These are phyloP conservation scores for Talaromyces atroroseus DNA, from an alignment of 2,329 filamentous ascomycete species.

Conservation along the genomic window DNA sequence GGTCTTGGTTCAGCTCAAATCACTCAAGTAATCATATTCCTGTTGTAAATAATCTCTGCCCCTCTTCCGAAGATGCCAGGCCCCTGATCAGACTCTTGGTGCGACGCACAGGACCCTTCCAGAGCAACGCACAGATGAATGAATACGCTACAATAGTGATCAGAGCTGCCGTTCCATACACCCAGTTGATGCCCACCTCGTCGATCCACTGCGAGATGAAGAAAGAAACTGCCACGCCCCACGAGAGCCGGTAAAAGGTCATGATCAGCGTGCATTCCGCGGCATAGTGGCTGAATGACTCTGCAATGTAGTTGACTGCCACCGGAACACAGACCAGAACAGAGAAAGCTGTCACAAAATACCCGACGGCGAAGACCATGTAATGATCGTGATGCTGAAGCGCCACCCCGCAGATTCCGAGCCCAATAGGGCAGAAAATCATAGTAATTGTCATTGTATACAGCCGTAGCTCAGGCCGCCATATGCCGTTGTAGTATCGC, in stretches of 20 bases:
- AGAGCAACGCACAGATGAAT: not conserved
- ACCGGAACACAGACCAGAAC: conserved; percentile 26
- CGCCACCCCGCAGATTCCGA: conserved; percentile 35
- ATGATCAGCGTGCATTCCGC: conserved; percentile 31
- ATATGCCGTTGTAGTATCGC: conserved; percentile 23
- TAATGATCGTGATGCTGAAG: conserved; percentile 40
- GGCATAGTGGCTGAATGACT: conserved; percentile 33
- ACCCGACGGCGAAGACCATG: conserved; percentile 35
- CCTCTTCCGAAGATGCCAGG: not conserved
- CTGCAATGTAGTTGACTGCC: conserved; percentile 26
- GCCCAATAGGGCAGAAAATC: conserved; percentile 27
- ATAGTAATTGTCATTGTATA: conserved; percentile 25
- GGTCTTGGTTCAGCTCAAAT: too few species aligned
- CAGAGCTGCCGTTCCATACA: conserved; percentile 40
- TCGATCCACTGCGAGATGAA: conserved; percentile 37
- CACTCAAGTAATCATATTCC: too few species aligned
- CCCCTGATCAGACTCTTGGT: not conserved
- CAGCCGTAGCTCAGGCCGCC: conserved; percentile 33
- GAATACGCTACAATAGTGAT: conserved; percentile 23
- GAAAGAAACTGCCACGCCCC: conserved; percentile 36
- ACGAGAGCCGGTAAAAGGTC: conserved; percentile 28
- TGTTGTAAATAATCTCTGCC: not conserved
- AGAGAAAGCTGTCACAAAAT: conserved; percentile 38
- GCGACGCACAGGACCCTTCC: not conserved
- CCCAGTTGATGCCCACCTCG: conserved; percentile 34